These are phyloP conservation scores for Pisolithus marmoratus DNA, from an alignment of 768 basidiomycete species.

Conservation along the genomic window DNA sequence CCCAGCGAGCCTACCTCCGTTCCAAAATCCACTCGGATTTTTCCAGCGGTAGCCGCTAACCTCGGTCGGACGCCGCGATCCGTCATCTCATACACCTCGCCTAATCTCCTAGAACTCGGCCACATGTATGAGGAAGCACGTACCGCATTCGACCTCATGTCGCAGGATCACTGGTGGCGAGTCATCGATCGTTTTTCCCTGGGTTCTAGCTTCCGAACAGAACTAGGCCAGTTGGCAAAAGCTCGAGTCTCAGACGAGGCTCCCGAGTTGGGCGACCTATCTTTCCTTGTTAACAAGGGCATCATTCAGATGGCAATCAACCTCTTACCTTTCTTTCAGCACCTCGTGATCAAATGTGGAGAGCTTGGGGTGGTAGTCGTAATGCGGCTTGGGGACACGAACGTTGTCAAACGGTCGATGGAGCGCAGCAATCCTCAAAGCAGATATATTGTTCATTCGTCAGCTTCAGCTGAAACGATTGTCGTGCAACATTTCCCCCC, in stretches of 20 bases:
- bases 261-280: slow-evolving; percentile 39
- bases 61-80: slow-evolving; percentile 28
- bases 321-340: slow-evolving; percentile 79
- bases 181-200: slow-evolving; percentile 59
- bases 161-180: slow-evolving; percentile 59
- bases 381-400: slow-evolving; percentile 45
- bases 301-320: slow-evolving; percentile 75
- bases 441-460: slow-evolving; percentile 47
- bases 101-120: slow-evolving; percentile 77
- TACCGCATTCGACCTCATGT: slow-evolving; percentile 44
- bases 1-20: slow-evolving; percentile 90
- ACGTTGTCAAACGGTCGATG: slow-evolving; percentile 43
- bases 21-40: slow-evolving; percentile 66
- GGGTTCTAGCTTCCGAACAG: slow-evolving; percentile 59
- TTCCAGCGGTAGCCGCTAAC: slow-evolving; percentile 52
- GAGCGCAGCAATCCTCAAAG: slow-evolving; percentile 41
- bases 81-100: slow-evolving; percentile 70
- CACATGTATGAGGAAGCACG: slow-evolving; percentile 49
- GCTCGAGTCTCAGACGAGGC: slow-evolving; percentile 37
- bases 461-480: slow-evolving; percentile 40
- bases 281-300: slow-evolving; percentile 65
- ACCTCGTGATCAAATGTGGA: slow-evolving; percentile 84
- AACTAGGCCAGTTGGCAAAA: slow-evolving; percentile 57
- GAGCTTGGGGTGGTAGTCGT: slow-evolving; percentile 57
- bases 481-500: slow-evolving; percentile 75